Percentiles rank a stretch among this genome's conserved stretches.
Evolutionary conservation across 257 asterid species (phyloP).

Genomic region (Solanum chiquidenum): DNA sequence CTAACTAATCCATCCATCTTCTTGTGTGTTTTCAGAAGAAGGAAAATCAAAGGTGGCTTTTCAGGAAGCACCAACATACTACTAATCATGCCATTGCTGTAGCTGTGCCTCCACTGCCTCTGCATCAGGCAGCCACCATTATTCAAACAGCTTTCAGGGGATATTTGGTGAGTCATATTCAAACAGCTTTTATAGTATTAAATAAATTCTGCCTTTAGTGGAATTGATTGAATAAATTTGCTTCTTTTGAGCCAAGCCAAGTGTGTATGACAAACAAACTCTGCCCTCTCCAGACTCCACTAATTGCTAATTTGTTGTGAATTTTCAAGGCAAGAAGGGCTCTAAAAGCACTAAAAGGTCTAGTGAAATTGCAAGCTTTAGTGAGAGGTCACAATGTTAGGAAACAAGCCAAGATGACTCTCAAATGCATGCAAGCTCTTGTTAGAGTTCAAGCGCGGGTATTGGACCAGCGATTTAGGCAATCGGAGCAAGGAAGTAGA

Average conservation of each 20-base stretch:
- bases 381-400: constrained; percentile 37
- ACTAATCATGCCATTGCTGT: constrained; percentile 16
- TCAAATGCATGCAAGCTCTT: constrained; percentile 42
- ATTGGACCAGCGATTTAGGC: constrained; percentile 21
- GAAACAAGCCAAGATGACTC: constrained; percentile 36
- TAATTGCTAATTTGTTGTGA: background rate
- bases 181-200: too few relatives aligned
- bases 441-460: constrained; percentile 30
- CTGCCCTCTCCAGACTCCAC: too few relatives aligned
- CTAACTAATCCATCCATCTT: background rate
- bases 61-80: constrained; percentile 3
- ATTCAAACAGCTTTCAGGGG: constrained; percentile 39
- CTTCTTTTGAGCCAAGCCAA: background rate
- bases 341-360: constrained; percentile 32
- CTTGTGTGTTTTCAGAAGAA: constrained; percentile 15
- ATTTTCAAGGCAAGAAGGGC: constrained; percentile 34
- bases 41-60: constrained; percentile 28
- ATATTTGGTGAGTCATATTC: constrained; percentile 19
- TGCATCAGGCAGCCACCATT: constrained; percentile 14
- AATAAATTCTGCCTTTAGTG: background rate
- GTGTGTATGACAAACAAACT: too few relatives aligned
- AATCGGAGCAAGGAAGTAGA: constrained; percentile 20
- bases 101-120: constrained; percentile 19
- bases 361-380: constrained; percentile 43
- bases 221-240: background rate